A percentile compares a stretch with the other conserved stretches of the same genome.
Evolutionary conservation across 768 basidiomycete genomes (phyloP).

Genomic region (Leccinum aurantiacum): DNA sequence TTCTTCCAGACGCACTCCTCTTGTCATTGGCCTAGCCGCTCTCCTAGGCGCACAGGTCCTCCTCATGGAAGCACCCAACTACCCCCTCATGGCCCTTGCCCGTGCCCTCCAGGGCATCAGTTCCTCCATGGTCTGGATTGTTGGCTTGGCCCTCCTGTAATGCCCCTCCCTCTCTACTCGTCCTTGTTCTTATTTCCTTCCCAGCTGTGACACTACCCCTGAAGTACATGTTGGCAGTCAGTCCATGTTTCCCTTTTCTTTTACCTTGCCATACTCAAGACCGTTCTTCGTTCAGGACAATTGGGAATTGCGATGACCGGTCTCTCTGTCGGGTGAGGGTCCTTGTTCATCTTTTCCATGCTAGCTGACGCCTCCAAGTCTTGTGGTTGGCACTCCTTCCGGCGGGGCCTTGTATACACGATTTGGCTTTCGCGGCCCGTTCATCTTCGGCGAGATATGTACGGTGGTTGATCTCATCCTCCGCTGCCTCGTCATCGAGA

Average conservation of each 20-base stretch:
- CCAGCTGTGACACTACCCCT: conserved; percentile 57
- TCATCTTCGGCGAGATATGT: conserved; percentile 50
- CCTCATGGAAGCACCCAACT: conserved; percentile 62
- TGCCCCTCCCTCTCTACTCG: not conserved
- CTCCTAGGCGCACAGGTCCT: conserved; percentile 56
- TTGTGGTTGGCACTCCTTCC: conserved; percentile 56
- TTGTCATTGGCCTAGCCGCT: conserved; percentile 49
- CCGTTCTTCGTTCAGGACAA: conserved; percentile 42
- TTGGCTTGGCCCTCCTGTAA: conserved; percentile 60
- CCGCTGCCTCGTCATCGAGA: conserved; percentile 57
- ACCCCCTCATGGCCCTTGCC: conserved; percentile 56
- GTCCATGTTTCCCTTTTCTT: conserved; percentile 17
- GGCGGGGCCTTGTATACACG: conserved; percentile 53
- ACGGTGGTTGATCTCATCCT: conserved; percentile 51
- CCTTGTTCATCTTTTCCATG: not conserved
- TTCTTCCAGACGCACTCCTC: conserved; percentile 45
- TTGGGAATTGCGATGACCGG: conserved; percentile 62
- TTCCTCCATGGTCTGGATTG: conserved; percentile 62
- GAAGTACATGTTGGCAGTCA: conserved; percentile 48
- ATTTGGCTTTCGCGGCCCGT: conserved; percentile 62
- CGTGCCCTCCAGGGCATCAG: conserved; percentile 60
- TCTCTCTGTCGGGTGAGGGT: conserved; percentile 50
- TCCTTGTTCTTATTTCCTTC: conserved; percentile 13
- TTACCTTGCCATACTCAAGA: not conserved
- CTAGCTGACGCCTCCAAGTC: conserved; percentile 30